Evolutionary conservation across 345 rosid species (phyloP), one percentile per base, ranked within the genome.

Genomic region (Draba incana): DNA sequence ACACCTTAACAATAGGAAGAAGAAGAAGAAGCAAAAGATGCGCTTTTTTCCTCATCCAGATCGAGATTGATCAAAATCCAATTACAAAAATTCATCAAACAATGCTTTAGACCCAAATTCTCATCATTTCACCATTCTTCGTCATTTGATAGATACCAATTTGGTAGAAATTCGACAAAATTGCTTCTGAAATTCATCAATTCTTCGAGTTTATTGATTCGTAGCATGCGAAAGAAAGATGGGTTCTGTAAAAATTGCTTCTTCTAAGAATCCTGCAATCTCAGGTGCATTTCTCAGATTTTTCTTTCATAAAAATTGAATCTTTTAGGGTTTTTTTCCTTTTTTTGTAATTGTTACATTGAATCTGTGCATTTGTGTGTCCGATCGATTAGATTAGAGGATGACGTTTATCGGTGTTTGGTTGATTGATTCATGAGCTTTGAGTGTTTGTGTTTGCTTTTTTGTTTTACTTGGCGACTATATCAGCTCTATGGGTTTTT

Each of bases 231-330:
- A 50, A 51, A 42, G 57, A 9, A 14, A 51, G 9, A 74, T 66
- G 77, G 62, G 62, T 74, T 74, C 68, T 35, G 39, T 11, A 15
- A 74, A 74, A 43, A 62, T 43, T 15, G 48, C 24, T 52, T 44
- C 61, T 24, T 51, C 61, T 35, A 39, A 20, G 25, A 44, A 14
- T 74, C 67, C 61, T 31, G 56, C 50, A 13, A 66, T 74, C 77
- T 74, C 77, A 74, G 77, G 77, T 73, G 37, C 46, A 15, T 46
- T 31, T 53, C 38, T 27, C 25, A 2, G 7, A 1, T 14, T 24
- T 0, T 28, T 7, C 39, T 37, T 44, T 33, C 57, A 25, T 15
- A 51, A 57, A 73, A 5, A 10, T 50, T 43, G 2, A 12, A 73
- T 23, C 24, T 59, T 57, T 65, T 57, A 42, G 55, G 67, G 28